Percentiles rank a stretch among this genome's conserved stretches.
These are phyloP conservation scores for Lyophyllum shimeji DNA, from an alignment of 768 basidiomycete genomes.

Conservation along the genomic window DNA sequence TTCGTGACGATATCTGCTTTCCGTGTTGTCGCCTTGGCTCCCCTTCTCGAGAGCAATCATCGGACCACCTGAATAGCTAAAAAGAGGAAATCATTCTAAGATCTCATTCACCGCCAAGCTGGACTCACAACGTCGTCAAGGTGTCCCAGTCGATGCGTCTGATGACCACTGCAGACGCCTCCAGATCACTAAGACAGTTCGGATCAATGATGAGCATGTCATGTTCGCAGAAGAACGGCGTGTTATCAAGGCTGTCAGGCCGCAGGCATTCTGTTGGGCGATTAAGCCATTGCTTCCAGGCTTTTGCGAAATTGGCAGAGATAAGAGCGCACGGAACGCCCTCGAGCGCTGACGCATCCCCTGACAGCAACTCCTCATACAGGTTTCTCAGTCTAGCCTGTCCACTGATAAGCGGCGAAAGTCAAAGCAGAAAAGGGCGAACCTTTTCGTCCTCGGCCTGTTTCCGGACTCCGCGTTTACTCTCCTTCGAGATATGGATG, in stretches of 20 bases:
- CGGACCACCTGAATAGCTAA: slow-evolving; percentile 59
- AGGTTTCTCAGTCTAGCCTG: slow-evolving; percentile 67
- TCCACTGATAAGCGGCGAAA: slow-evolving; percentile 11
- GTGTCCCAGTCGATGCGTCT: slow-evolving; percentile 64
- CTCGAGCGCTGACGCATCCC: slow-evolving; percentile 43
- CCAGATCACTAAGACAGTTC: slow-evolving; percentile 56
- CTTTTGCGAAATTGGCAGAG: slow-evolving; percentile 57
- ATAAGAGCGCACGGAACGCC: slow-evolving; percentile 57
- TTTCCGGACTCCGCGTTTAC: slow-evolving; percentile 60
- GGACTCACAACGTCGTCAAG: slow-evolving; percentile 55
- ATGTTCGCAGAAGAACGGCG: slow-evolving; percentile 67
- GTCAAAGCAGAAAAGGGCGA: not conserved
- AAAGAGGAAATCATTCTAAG: not conserved
- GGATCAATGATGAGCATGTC: slow-evolving; percentile 64
- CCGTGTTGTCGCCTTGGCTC: slow-evolving; percentile 26
- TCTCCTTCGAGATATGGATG: slow-evolving; percentile 55
- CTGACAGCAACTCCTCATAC: slow-evolving; percentile 52
- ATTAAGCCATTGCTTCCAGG: slow-evolving; percentile 71
- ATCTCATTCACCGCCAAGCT: not conserved
- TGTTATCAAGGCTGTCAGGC: slow-evolving; percentile 64
- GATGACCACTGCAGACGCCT: slow-evolving; percentile 55
- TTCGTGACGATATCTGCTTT: slow-evolving; percentile 42
- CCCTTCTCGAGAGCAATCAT: slow-evolving; percentile 48
- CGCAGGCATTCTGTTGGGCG: slow-evolving; percentile 54
- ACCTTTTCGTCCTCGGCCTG: slow-evolving; percentile 83